A percentile compares a stretch with the other conserved stretches of the same genome.
Evolutionary conservation across 495 filamentous ascomycete species (phyloP).

Genomic region (Penicillium canariense): DNA sequence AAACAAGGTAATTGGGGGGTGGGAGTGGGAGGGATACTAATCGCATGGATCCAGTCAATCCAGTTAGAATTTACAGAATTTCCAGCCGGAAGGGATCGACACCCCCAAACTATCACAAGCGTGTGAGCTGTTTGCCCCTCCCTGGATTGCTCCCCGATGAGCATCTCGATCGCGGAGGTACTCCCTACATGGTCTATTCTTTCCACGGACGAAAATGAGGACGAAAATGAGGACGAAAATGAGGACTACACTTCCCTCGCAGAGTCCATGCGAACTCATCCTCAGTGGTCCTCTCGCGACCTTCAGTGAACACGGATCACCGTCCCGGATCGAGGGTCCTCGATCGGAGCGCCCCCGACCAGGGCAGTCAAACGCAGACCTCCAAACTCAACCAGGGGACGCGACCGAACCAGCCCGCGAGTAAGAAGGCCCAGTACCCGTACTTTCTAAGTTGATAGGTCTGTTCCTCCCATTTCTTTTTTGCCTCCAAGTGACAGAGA

Average conservation of each 20-base stretch:
- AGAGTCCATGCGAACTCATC: too few species aligned
- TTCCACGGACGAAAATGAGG: too few species aligned
- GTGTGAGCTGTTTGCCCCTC: slow-evolving; percentile 27
- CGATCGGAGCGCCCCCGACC: not conserved
- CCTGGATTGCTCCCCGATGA: slow-evolving; percentile 13
- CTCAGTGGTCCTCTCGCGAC: too few species aligned
- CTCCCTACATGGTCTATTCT: too few species aligned
- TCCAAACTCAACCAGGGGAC: not conserved
- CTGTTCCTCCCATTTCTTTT: slow-evolving; percentile 14
- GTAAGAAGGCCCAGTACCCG: not conserved
- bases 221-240: too few species aligned
- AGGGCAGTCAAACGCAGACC: not conserved
- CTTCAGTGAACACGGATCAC: too few species aligned
- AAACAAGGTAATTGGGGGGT: not conserved
- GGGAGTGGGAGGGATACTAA: not conserved
- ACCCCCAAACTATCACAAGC: not conserved
- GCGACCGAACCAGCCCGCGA: not conserved
- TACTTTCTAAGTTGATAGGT: slow-evolving; percentile 24
- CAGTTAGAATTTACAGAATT: not conserved
- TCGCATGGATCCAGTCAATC: not conserved
- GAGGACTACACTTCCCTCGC: too few species aligned
- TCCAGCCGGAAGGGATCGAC: slow-evolving; percentile 21
- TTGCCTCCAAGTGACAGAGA: slow-evolving; percentile 8
- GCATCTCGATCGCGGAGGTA: not conserved
- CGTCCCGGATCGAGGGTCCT: not conserved